phyloP scores from a whole-genome alignment of 1,284 basidiomycete genomes.

The Trichosporon sp. region DNA sequence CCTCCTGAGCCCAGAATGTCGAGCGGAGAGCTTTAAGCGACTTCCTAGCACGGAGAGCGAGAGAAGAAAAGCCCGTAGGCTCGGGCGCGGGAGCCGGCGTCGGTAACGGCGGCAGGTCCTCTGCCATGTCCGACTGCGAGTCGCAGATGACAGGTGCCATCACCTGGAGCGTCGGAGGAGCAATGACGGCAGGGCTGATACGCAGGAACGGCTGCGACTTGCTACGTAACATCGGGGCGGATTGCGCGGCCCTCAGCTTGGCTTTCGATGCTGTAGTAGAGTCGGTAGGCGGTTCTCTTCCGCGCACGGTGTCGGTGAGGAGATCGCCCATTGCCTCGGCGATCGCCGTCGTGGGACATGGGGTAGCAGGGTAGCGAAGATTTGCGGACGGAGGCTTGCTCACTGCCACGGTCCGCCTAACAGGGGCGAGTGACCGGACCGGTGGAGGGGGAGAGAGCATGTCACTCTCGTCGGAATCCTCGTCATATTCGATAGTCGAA shows the following conservation, averaged over 20 bases:
- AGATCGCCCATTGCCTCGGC: background rate
- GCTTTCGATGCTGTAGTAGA: background rate
- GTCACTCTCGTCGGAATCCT: slow-evolving; percentile 9
- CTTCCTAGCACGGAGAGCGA: slow-evolving; percentile 31
- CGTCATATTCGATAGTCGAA: slow-evolving; percentile 21
- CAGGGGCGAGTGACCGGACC: background rate
- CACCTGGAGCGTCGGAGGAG: slow-evolving; percentile 31
- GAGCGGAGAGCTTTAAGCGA: slow-evolving; percentile 36
- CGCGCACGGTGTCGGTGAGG: background rate
- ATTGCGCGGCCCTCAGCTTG: slow-evolving; percentile 13
- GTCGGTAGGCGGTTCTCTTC: no score
- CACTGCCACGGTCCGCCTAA: background rate
- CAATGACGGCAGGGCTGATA: slow-evolving; percentile 29
- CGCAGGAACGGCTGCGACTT: slow-evolving; percentile 14
- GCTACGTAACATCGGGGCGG: slow-evolving; percentile 9
- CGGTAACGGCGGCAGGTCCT: slow-evolving; percentile 44
- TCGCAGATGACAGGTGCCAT: slow-evolving; percentile 43
- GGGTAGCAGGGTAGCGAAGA: background rate
- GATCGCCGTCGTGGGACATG: background rate
- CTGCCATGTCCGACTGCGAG: slow-evolving; percentile 38
- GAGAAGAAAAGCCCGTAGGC: slow-evolving; percentile 15
- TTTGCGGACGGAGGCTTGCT: background rate
- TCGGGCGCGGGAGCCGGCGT: slow-evolving; percentile 11
- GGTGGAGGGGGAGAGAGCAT: background rate
- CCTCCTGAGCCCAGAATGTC: slow-evolving; percentile 20